Evolutionary conservation across 768 basidiomycete species (phyloP), one percentile per base, ranked within the genome.

Genomic region (Pulveroboletus ravenelii): DNA sequence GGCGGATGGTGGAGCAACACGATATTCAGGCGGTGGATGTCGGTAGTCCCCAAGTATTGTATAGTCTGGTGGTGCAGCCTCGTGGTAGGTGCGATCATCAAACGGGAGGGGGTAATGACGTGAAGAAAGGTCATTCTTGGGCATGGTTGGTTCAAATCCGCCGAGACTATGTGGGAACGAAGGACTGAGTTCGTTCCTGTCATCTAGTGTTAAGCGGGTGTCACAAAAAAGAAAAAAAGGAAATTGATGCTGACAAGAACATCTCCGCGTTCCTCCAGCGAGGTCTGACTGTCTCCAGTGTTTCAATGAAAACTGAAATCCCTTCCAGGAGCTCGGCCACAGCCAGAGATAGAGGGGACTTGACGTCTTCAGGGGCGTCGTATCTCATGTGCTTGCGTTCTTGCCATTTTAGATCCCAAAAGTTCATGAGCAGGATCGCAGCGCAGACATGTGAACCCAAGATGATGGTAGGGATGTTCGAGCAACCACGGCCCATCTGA

Each of bases 351-450:
- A 66, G 46, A 25, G 66, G 65, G 5, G 68, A 64, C 39, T 68
- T 70, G 43, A 63, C 35, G 25, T 70, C 67, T 49, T 66, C 66
- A 6, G 53, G 45, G 25, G 41, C 40, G 15, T 62, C 57, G 15
- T 45, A 42, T 15, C 50, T 59, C 34, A 60, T 62, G 36, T 70
- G 66, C 5, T 51, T 59, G 41, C 70, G 72, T 45, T 78, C 76
- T 53, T 75, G 74, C 44, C 66, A 62, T 57, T 78, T 82, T 45
- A 79, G 55, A 51, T 78, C 74, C 82, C 84, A 86, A n/a, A 80
- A 66, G 40, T 73, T 72, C 48, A 81, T 67, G n/a, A 83, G 64
- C 14, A 86, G 66, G 10, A 80, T 67, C 6, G 74, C 78, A 1
- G 80, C 77, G 36, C 74, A 76, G 36, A 79, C 63, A 55, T 82